A percentile compares a stretch with the other conserved stretches of the same genome.
Conservation (phyloP, 2,329 filamentous ascomycete genomes). For the Pseudodiploospora longispora region DNA sequence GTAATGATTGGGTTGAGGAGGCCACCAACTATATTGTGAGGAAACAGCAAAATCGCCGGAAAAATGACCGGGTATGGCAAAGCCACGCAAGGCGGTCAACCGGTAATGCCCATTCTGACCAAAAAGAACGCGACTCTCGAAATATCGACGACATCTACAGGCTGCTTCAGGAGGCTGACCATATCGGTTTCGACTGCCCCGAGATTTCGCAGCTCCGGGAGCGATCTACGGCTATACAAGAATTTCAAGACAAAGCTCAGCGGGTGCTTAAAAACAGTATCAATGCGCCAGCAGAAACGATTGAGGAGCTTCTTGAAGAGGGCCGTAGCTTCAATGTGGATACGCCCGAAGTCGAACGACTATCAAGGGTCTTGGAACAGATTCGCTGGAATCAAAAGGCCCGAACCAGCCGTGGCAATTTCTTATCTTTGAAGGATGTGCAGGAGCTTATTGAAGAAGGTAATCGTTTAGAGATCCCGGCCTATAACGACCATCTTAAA, state of each 20-base stretch:
- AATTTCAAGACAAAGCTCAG: slow-evolving; percentile 72
- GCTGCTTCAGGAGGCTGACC: slow-evolving; percentile 74
- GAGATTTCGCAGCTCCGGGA: slow-evolving; percentile 83
- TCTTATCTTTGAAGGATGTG: slow-evolving; percentile 71
- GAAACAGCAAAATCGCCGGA: slow-evolving; percentile 94
- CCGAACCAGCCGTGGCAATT: slow-evolving; percentile 51
- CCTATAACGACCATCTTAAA: slow-evolving; percentile 70
- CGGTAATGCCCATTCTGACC: slow-evolving; percentile 47
- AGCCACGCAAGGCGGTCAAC: slow-evolving; percentile 64
- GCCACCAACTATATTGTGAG: slow-evolving; percentile 92
- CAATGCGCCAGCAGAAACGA: slow-evolving; percentile 58
- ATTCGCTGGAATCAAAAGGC: slow-evolving; percentile 84
- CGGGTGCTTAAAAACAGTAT: slow-evolving; percentile 60
- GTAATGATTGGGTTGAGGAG: slow-evolving; percentile 97
- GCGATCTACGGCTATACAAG: slow-evolving; percentile 73
- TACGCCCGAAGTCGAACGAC: slow-evolving; percentile 75
- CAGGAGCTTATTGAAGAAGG: slow-evolving; percentile 71
- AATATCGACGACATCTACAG: slow-evolving; percentile 84
- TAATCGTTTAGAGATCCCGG: slow-evolving; percentile 65
- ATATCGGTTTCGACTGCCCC: slow-evolving; percentile 85
- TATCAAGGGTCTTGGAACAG: slow-evolving; percentile 75
- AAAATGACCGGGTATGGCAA: slow-evolving; percentile 84
- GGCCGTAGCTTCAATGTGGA: slow-evolving; percentile 87
- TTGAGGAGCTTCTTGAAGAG: slow-evolving; percentile 85
- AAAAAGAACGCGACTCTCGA: slow-evolving; percentile 77